Percentiles rank a stretch among this genome's conserved stretches.
Evolutionary conservation across 1,284 basidiomycete species (phyloP).

Genomic region (Puccinia triticina): DNA sequence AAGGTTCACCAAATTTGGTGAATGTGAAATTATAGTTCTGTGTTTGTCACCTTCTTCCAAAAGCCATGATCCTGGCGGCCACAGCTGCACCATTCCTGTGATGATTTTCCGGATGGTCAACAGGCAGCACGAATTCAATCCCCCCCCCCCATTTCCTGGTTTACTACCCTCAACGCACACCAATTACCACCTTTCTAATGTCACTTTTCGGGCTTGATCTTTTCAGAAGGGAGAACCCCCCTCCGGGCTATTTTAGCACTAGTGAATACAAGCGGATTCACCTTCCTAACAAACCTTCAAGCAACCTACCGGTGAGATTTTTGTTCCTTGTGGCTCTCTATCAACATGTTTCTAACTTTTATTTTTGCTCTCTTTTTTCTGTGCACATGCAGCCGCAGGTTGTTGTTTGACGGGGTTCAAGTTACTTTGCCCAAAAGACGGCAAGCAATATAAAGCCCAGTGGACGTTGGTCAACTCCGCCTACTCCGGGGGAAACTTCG

Average conservation of each 20-base stretch:
- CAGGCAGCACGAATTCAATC: too few species aligned
- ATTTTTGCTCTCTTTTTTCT: too few species aligned
- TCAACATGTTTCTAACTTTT: background rate
- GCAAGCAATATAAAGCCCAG: background rate
- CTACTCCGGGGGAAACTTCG: background rate
- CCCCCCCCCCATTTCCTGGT: too few species aligned
- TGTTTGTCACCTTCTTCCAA: too few species aligned
- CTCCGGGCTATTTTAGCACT: background rate
- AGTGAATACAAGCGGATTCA: background rate
- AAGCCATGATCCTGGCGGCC: too few species aligned
- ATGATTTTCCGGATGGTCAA: too few species aligned
- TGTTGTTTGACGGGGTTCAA: background rate
- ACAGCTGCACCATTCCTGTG: too few species aligned
- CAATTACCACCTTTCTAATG: too few species aligned
- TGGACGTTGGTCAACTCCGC: background rate
- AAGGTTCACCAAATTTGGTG: too few species aligned
- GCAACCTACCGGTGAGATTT: background rate
- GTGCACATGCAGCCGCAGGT: background rate
- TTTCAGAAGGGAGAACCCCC: background rate
- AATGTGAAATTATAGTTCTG: too few species aligned
- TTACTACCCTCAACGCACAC: too few species aligned
- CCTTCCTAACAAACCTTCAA: background rate
- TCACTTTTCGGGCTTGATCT: background rate
- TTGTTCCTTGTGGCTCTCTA: background rate
- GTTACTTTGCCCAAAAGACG: background rate